phyloP scores from a whole-genome alignment of 306 rosid genomes.

The Quercus parvula region DNA sequence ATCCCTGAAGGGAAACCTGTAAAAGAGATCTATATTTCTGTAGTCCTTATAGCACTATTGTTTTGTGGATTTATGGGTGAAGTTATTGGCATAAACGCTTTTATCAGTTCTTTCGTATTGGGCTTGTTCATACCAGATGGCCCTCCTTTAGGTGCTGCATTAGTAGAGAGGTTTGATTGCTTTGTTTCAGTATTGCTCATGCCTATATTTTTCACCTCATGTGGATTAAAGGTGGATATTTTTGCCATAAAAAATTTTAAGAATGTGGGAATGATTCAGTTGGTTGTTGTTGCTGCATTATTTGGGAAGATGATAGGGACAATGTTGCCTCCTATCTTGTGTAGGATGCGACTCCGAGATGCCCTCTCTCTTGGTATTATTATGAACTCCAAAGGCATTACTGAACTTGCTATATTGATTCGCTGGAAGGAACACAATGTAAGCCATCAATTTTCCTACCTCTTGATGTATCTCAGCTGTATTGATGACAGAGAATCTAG shows the following conservation, averaged over 20 bases:
- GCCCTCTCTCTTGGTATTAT: constrained; percentile 55
- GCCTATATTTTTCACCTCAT: constrained; percentile 38
- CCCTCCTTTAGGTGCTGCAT: constrained; percentile 62
- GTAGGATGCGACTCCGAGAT: constrained; percentile 58
- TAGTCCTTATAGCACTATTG: constrained; percentile 27
- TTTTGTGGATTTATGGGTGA: constrained; percentile 43
- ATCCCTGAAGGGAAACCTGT: constrained; percentile 60
- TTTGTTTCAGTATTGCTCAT: constrained; percentile 42
- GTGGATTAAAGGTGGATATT: constrained; percentile 46
- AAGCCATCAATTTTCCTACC: constrained; percentile 10
- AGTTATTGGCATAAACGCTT: constrained; percentile 36
- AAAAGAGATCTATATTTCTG: constrained; percentile 40
- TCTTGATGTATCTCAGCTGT: background rate
- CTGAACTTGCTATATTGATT: constrained; percentile 44
- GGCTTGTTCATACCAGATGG: constrained; percentile 71
- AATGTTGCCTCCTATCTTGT: constrained; percentile 51
- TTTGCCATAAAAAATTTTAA: constrained; percentile 37
- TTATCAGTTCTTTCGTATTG: constrained; percentile 37
- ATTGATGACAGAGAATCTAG: background rate
- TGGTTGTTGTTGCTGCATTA: constrained; percentile 22
- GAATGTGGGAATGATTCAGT: constrained; percentile 32
- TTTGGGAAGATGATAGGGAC: constrained; percentile 50
- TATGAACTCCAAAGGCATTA: constrained; percentile 64
- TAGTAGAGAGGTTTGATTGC: constrained; percentile 51
- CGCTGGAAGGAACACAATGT: constrained; percentile 30